phyloP scores from a whole-genome alignment of 495 filamentous ascomycete species.

The Achaetomiella virescens region DNA sequence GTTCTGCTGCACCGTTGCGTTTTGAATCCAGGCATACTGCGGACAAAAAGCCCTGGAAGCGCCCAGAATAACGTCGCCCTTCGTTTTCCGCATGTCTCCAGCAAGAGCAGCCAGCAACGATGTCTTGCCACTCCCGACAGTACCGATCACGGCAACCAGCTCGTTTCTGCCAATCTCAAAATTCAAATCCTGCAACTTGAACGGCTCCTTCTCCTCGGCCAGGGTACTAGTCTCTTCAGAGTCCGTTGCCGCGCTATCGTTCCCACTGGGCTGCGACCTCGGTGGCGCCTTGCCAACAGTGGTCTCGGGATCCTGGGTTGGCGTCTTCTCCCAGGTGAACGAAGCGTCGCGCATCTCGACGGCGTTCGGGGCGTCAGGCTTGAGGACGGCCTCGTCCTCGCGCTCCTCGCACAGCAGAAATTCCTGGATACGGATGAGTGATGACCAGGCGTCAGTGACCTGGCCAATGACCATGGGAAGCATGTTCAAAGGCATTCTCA shows the following conservation, averaged over 20 bases:
- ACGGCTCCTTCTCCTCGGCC: conserved; percentile 60
- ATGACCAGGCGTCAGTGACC: conserved; percentile 81
- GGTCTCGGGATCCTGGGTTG: conserved; percentile 52
- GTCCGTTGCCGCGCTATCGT: conserved; percentile 22
- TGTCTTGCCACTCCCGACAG: conserved; percentile 87
- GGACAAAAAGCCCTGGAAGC: conserved; percentile 83
- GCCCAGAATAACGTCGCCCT: conserved; percentile 66
- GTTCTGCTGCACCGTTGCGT: conserved; percentile 77
- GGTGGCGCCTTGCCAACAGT: conserved; percentile 35
- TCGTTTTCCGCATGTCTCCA: conserved; percentile 85
- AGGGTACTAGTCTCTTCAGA: conserved; percentile 49
- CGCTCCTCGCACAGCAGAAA: conserved; percentile 82
- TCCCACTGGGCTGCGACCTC: conserved; percentile 34
- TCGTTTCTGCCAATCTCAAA: conserved; percentile 74
- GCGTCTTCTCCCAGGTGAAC: conserved; percentile 90
- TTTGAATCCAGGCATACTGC: conserved; percentile 97
- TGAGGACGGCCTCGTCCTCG: conserved; percentile 61
- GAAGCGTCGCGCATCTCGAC: conserved; percentile 64
- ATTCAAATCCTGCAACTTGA: conserved; percentile 69
- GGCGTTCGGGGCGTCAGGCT: conserved; percentile 58
- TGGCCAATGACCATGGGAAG: conserved; percentile 84
- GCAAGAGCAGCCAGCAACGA: conserved; percentile 85
- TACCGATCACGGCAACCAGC: conserved; percentile 83
- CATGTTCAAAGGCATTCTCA: conserved; percentile 83
- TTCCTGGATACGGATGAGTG: conserved; percentile 75